phyloP scores from a whole-genome alignment of 371 early-diverging fungal species.

The Zychaea mexicana region DNA sequence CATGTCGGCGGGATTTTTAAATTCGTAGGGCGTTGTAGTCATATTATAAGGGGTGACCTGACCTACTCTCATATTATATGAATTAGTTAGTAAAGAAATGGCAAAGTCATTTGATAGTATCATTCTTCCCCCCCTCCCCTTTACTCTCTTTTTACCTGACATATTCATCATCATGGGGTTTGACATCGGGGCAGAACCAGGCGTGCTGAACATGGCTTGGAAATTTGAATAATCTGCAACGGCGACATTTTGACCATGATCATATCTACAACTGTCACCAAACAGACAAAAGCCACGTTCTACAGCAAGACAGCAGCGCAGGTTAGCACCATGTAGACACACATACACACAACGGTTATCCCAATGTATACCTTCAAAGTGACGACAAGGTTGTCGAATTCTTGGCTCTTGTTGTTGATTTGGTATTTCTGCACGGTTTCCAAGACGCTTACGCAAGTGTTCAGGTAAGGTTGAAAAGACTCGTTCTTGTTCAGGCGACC shows the following conservation, averaged over 20 bases:
- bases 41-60: conserved; percentile 7
- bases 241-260: conserved; percentile 79
- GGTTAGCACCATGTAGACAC: not conserved
- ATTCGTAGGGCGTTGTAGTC: not conserved
- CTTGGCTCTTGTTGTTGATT: conserved; percentile 24
- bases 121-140: not conserved
- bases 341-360: not conserved
- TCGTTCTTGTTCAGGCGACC: conserved; percentile 5
- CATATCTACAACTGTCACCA: conserved; percentile 79
- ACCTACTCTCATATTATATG: too few species aligned
- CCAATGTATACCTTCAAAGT: conserved; percentile 57
- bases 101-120: too few species aligned
- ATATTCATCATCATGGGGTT: conserved; percentile 6
- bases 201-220: conserved; percentile 4
- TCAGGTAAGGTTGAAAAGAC: not conserved
- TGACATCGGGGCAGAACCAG: not conserved
- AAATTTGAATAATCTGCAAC: conserved; percentile 48
- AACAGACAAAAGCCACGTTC: conserved; percentile 79
- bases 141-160: conserved; percentile 4
- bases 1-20: conserved; percentile 5
- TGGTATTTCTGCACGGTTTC: conserved; percentile 21
- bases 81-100: too few species aligned
- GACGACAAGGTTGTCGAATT: conserved; percentile 46
- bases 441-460: conserved; percentile 16
- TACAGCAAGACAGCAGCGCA: too few species aligned